A percentile compares a stretch with the other conserved stretches of the same genome.
Evolutionary conservation across 2,329 filamentous ascomycete species (phyloP).

Genomic region (Colletotrichum noveboracense): DNA sequence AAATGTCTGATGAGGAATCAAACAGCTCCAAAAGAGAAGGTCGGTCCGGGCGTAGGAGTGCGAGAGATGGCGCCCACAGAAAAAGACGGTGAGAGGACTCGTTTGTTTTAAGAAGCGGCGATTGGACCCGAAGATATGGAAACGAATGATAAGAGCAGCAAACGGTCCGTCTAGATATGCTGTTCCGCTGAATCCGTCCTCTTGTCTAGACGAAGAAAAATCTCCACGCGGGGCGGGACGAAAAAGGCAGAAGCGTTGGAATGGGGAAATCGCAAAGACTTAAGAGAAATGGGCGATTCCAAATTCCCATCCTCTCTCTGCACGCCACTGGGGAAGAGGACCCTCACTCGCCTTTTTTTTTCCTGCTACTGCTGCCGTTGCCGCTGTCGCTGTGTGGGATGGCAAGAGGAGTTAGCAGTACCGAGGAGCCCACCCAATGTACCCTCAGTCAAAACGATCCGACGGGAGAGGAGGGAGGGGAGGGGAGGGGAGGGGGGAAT

Average conservation of each 20-base stretch:
- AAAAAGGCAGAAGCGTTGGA: neutral
- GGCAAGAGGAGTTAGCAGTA: neutral
- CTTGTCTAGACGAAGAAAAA: neutral
- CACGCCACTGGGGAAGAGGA: neutral
- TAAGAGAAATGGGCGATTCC: conserved; percentile 8
- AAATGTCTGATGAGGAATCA: neutral
- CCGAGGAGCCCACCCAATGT: neutral
- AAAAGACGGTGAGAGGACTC: neutral
- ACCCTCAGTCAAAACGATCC: neutral
- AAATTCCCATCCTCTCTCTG: neutral
- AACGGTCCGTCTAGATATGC: neutral
- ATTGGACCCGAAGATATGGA: neutral
- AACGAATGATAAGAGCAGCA: neutral
- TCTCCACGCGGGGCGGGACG: neutral
- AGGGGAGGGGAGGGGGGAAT: neutral
- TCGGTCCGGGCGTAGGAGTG: neutral
- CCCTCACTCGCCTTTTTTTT: neutral
- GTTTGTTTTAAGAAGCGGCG: neutral
- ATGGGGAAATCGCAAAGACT: neutral
- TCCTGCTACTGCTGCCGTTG: neutral
- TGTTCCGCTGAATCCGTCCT: neutral
- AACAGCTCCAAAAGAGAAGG: neutral
- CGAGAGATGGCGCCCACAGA: neutral
- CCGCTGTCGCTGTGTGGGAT: neutral
- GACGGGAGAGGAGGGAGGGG: neutral